Base-by-base conservation (phyloP, 306 rosid genomes). In the Glycine latifolia region DNA sequence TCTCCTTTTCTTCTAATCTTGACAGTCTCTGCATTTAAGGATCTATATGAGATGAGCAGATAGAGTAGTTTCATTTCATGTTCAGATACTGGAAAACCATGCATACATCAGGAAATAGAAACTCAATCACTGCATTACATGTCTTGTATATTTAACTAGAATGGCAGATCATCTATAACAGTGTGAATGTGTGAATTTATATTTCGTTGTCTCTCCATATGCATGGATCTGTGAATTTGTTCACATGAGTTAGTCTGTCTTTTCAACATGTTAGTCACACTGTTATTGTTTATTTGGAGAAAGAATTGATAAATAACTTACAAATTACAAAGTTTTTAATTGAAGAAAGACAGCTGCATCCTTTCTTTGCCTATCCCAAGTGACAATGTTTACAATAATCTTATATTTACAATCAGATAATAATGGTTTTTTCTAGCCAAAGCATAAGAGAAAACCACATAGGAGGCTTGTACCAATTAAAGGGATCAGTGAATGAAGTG, bases 1-100 rank as follows among this genome's bases (percentile, higher is more conserved):
- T 96, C 86, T 93, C 94, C 88, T 88, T 94, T 86, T 94, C 99
- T 87, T 90, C 93, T 81, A 94, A 83, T 86, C 97, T 92, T 83
- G 97, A 92, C 54, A 91, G 71, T 86, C 97, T 92, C 97, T 96
- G 99, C 94, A 91, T 76, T 73, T 62, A 70, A 81, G 82, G 81
- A 65, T 79, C 79, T 71, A 60, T 75, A 60, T 52, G 75, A 63
- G 59, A 85, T 84, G 75, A 81, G 81, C 65, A 79, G 87, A 39
- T 35, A 69, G 63, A 74, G 65, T 58, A 68, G 11, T 52, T 78
- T 67, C 14, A 75, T 59, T 65, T 69, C 71, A 72, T 60, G 8
- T 67, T 58, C 77, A 81, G 49, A 53, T 10, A 83, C 73, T 72
- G 60, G 60, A 77, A 76, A 73, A 44, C 78, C 37, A 52, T 16